Evolutionary conservation across 2,329 filamentous ascomycete species (phyloP).

Genomic region (Alternaria triticimaculans): DNA sequence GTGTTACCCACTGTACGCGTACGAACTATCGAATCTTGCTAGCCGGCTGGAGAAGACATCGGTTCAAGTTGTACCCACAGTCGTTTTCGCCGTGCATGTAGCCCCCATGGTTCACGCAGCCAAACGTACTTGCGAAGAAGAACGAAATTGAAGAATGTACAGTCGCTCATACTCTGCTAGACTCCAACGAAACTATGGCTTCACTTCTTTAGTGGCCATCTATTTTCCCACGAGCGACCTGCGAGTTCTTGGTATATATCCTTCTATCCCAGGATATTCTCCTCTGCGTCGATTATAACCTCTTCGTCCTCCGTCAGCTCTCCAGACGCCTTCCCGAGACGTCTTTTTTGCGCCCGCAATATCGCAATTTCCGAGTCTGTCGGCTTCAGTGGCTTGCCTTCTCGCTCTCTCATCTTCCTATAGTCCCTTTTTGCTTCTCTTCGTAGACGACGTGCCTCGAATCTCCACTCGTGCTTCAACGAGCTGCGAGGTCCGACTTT

Average conservation of each 20-base stretch:
- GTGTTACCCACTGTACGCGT: background rate
- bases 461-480: background rate
- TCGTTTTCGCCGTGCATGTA: background rate
- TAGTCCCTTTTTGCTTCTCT: background rate
- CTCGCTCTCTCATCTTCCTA: background rate
- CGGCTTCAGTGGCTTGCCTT: background rate
- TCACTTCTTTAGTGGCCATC: background rate
- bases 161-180: background rate
- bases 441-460: background rate
- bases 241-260: background rate
- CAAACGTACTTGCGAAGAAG: background rate
- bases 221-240: background rate
- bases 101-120: background rate
- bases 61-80: background rate
- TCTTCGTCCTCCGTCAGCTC: background rate
- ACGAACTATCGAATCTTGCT: background rate
- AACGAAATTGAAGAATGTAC: background rate
- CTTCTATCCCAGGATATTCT: background rate
- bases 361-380: background rate
- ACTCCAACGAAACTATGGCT: background rate
- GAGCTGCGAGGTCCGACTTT: background rate
- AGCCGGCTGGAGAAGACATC: background rate
- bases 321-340: background rate
- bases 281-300: background rate
- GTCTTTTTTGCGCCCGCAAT: background rate